Percentiles rank a stretch among this genome's conserved stretches.
These are phyloP conservation scores for Rutstroemia sp. DNA, from an alignment of 2,329 filamentous ascomycete genomes.

Conservation along the genomic window DNA sequence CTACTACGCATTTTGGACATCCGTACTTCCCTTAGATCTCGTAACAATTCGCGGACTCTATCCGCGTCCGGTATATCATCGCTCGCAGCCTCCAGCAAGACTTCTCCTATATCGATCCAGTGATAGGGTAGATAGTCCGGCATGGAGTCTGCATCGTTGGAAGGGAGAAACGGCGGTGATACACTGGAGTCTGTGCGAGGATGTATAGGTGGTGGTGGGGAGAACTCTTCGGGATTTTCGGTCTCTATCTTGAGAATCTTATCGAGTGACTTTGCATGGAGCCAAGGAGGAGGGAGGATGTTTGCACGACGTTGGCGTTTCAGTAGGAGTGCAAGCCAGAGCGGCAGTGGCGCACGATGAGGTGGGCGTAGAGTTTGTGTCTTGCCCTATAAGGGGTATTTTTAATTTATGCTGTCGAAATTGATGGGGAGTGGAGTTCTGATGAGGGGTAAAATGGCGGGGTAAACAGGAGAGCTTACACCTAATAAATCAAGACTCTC, in stretches of 20 bases:
- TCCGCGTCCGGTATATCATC: constrained; percentile 75
- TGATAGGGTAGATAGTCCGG: constrained; percentile 78
- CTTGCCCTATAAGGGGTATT: constrained; percentile 52
- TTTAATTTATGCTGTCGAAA: constrained; percentile 4
- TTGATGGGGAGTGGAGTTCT: too few species aligned
- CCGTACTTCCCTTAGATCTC: constrained; percentile 79
- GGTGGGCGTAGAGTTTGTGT: constrained; percentile 74
- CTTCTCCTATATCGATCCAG: constrained; percentile 87
- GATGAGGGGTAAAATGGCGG: constrained; percentile 6
- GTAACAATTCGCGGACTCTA: constrained; percentile 64
- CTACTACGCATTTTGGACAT: constrained; percentile 82
- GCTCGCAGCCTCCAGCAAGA: constrained; percentile 74
- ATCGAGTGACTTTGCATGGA: constrained; percentile 67
- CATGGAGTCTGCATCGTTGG: constrained; percentile 63
- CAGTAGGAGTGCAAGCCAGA: constrained; percentile 92
- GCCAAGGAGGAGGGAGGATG: constrained; percentile 86
- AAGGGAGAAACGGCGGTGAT: constrained; percentile 71
- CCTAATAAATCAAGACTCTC: constrained; percentile 78
- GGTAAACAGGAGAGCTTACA: constrained; percentile 47
- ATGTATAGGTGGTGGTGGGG: constrained; percentile 65
- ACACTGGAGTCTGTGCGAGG: constrained; percentile 37
- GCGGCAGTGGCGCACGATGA: constrained; percentile 68
- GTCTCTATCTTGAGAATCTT: constrained; percentile 78
- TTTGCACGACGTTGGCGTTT: constrained; percentile 93
- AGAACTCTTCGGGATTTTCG: constrained; percentile 63